A percentile compares a stretch with the other conserved stretches of the same genome.
phyloP scores from a whole-genome alignment of 495 filamentous ascomycete genomes.

The Sordaria brevicollis region DNA sequence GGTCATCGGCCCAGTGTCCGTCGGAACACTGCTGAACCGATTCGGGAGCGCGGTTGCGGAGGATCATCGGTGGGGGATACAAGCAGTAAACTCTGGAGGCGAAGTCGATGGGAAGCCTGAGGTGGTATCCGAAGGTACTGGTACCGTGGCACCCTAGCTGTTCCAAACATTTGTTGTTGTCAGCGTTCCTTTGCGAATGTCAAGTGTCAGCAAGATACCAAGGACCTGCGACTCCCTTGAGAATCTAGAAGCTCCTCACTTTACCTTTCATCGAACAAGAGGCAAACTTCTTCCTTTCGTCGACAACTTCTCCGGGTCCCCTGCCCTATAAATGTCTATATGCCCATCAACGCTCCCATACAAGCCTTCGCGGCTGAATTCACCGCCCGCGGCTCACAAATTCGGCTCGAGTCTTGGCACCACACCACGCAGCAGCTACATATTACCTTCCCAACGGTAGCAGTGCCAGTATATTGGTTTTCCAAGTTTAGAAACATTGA shows the following conservation, averaged over 20 bases:
- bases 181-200: not conserved
- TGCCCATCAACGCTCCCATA: not conserved
- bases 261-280: not conserved
- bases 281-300: not conserved
- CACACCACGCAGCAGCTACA: not conserved
- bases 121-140: not conserved
- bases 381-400: not conserved
- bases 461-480: not conserved
- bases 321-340: not conserved
- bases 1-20: slow-evolving; percentile 56
- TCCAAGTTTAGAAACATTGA: not conserved
- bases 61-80: slow-evolving; percentile 15
- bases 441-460: not conserved
- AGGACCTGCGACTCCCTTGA: not conserved
- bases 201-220: not conserved
- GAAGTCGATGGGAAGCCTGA: not conserved
- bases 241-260: not conserved
- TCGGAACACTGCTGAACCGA: slow-evolving; percentile 48
- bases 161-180: not conserved
- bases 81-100: not conserved
- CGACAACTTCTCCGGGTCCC: not conserved
- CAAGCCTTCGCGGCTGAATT: not conserved
- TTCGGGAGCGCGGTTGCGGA: slow-evolving; percentile 15
- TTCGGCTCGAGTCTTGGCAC: not conserved
- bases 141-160: not conserved